phyloP scores from a whole-genome alignment of 1,284 basidiomycete species.

The Anthracocystis walkeri region DNA sequence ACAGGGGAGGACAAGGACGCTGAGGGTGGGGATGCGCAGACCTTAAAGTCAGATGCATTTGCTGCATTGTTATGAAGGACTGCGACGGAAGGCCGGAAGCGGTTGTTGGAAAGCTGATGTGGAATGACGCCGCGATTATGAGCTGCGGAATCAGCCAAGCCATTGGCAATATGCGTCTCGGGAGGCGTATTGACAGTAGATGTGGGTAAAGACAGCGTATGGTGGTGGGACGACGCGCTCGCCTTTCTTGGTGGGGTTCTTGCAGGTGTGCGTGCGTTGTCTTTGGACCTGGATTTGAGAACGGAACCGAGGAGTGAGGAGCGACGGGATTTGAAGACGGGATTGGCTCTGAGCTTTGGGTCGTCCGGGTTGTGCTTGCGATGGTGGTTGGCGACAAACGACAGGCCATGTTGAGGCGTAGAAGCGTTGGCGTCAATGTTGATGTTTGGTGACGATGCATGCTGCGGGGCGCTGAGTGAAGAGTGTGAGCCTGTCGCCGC shows the following conservation, averaged over 20 bases:
- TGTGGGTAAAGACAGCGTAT: slow-evolving; percentile 11
- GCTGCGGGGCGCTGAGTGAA: not conserved
- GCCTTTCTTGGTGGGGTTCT: slow-evolving; percentile 1
- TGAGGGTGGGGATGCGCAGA: slow-evolving; percentile 6
- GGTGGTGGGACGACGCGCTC: slow-evolving; percentile 11
- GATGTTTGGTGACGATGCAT: not conserved
- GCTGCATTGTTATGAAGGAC: slow-evolving; percentile 1
- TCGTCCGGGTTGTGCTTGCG: slow-evolving; percentile 48
- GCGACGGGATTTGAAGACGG: slow-evolving; percentile 38
- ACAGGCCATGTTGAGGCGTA: slow-evolving; percentile 4
- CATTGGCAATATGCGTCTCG: not conserved
- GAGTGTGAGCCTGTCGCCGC: not conserved
- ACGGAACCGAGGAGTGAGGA: slow-evolving; percentile 38
- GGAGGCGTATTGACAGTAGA: not conserved
- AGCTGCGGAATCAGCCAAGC: not conserved
- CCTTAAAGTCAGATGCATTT: not conserved
- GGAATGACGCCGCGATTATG: not conserved
- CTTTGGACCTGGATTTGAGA: slow-evolving; percentile 30
- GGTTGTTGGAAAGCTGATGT: not conserved
- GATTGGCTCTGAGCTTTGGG: slow-evolving; percentile 37
- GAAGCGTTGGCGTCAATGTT: not conserved
- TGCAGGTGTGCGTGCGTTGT: slow-evolving; percentile 8
- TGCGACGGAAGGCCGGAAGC: not conserved
- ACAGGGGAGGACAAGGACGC: slow-evolving; percentile 20
- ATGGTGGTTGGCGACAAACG: slow-evolving; percentile 48